Percentiles rank a stretch among this genome's conserved stretches.
Evolutionary conservation across 2,329 filamentous ascomycete genomes (phyloP).

Genomic region (Leptoxyphium fumago): DNA sequence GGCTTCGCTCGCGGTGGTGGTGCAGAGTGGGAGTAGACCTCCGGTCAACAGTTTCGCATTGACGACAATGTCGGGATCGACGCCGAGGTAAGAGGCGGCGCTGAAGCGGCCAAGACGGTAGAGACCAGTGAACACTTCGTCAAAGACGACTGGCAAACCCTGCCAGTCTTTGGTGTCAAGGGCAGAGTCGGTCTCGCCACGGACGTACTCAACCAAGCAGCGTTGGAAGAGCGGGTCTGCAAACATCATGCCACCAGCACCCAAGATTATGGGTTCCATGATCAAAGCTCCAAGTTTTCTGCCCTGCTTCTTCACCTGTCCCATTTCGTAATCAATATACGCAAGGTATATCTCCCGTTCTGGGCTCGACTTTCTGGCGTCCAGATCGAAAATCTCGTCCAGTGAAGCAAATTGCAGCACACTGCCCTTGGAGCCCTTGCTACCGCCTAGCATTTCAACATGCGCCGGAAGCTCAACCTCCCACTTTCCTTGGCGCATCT

Average conservation of each 20-base stretch:
- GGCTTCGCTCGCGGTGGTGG: slow-evolving; percentile 57
- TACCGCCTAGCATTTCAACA: slow-evolving; percentile 1
- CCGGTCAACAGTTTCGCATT: slow-evolving; percentile 77
- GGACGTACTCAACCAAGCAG: slow-evolving; percentile 52
- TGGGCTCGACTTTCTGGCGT: slow-evolving; percentile 18
- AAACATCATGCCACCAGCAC: slow-evolving; percentile 72
- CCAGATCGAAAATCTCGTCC: slow-evolving; percentile 21
- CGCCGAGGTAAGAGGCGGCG: slow-evolving; percentile 52
- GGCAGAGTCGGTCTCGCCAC: slow-evolving; percentile 19
- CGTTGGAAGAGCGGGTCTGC: slow-evolving; percentile 74
- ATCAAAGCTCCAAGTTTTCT: slow-evolving; percentile 59
- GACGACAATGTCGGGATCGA: slow-evolving; percentile 59
- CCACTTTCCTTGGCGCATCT: slow-evolving; percentile 54
- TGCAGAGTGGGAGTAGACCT: slow-evolving; percentile 61
- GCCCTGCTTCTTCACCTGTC: slow-evolving; percentile 40
- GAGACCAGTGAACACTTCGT: slow-evolving; percentile 78
- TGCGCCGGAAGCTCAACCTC: slow-evolving; percentile 40
- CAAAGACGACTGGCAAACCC: slow-evolving; percentile 65
- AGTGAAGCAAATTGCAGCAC: slow-evolving; percentile 14
- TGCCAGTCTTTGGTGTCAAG: slow-evolving; percentile 38
- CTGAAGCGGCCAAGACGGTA: slow-evolving; percentile 65
- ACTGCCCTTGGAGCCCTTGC: slow-evolving; percentile 7
- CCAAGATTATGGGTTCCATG: slow-evolving; percentile 66
- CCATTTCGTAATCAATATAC: slow-evolving; percentile 44
- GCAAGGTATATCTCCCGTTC: slow-evolving; percentile 39